Conservation (phyloP, 108 stramenopile species). For the Nitzschia palea region DNA sequence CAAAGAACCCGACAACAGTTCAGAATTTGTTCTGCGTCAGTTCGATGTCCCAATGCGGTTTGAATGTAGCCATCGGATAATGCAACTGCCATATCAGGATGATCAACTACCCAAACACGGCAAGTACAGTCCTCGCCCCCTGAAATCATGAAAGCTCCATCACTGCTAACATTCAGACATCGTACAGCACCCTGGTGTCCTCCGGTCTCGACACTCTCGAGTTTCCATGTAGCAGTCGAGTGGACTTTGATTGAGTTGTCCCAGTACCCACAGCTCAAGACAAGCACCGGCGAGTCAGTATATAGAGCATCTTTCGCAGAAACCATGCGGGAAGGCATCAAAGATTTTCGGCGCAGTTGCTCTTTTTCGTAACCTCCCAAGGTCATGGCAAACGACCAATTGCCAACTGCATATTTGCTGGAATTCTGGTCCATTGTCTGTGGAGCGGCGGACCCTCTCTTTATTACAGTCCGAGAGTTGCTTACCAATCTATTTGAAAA, state of each 20-base stretch:
- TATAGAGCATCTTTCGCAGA: constrained; percentile 41
- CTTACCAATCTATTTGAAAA: constrained; percentile 44
- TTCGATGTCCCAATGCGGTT: constrained; percentile 44
- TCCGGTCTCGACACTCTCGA: constrained; percentile 53
- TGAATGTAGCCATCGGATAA: constrained; percentile 76
- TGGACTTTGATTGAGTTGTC: constrained; percentile 76
- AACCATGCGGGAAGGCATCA: constrained; percentile 18
- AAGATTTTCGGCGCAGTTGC: constrained; percentile 30
- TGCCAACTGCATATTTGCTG: constrained; percentile 33
- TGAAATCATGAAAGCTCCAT: constrained; percentile 67
- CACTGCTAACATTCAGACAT: constrained; percentile 58
- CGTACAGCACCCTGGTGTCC: constrained; percentile 70
- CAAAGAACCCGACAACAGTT: constrained; percentile 65
- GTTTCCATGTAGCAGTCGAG: constrained; percentile 52
- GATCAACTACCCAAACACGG: constrained; percentile 77
- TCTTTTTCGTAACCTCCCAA: constrained; percentile 56
- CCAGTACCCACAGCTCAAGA: constrained; percentile 77
- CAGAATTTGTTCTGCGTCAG: constrained; percentile 34
- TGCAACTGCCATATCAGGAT: constrained; percentile 63
- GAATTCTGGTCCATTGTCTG: constrained; percentile 21
- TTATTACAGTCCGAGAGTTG: constrained; percentile 32
- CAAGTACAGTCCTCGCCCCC: constrained; percentile 84
- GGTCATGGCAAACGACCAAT: constrained; percentile 68
- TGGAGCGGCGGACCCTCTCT: constrained; percentile 44
- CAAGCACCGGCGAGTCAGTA: constrained; percentile 49